phyloP scores from a whole-genome alignment of 305 asterid species.

The Nicotiana rustica region DNA sequence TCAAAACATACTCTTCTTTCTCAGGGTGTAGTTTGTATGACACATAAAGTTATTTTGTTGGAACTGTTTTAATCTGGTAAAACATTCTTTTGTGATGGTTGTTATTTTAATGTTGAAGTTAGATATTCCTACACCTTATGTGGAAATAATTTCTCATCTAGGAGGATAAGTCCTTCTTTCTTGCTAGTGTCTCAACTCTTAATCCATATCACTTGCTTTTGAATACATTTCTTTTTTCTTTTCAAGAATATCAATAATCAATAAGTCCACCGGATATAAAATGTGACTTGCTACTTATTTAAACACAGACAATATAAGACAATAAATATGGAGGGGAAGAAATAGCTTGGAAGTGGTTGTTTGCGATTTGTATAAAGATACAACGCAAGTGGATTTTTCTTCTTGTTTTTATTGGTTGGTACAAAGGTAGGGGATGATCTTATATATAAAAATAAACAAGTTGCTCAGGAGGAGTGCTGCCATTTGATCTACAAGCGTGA shows the following conservation, averaged over 20 bases:
- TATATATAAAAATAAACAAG: constrained; percentile 1
- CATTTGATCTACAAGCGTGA: neutral
- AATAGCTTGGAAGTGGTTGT: too few relatives aligned
- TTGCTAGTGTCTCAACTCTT: neutral
- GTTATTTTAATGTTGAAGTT: neutral
- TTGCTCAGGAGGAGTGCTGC: neutral
- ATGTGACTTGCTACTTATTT: neutral
- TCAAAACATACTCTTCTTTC: neutral
- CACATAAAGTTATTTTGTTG: neutral
- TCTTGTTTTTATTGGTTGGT: constrained; percentile 8
- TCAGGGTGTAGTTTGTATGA: constrained; percentile 8
- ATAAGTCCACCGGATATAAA: neutral
- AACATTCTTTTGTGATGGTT: neutral
- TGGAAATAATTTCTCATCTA: neutral
- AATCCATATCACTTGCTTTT: neutral
- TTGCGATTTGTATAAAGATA: too few relatives aligned
- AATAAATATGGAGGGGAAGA: neutral
- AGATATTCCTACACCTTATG: neutral
- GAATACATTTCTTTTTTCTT: neutral
- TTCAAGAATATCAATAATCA: neutral
- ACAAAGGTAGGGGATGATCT: neutral
- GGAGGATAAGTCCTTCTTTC: neutral
- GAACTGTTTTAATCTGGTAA: neutral
- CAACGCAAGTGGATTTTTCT: neutral
- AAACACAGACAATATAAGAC: neutral